Conservation (phyloP, 1,284 basidiomycete species). For the Veloporphyrellus conicus region DNA sequence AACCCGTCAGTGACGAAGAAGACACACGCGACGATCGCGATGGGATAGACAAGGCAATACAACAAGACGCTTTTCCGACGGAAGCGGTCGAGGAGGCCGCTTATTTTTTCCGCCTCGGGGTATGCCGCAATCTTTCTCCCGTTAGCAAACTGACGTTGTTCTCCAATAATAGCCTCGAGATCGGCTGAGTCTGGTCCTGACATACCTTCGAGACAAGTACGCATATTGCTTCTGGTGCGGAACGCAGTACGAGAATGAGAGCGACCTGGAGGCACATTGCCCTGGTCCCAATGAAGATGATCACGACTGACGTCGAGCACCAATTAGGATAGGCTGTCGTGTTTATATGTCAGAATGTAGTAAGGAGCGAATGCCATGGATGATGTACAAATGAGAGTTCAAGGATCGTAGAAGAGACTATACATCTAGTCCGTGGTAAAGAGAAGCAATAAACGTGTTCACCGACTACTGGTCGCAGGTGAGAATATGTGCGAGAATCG, state of each 20-base stretch:
- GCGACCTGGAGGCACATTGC: constrained; percentile 64
- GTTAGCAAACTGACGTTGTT: constrained; percentile 12
- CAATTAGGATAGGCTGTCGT: neutral
- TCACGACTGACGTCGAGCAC: constrained; percentile 55
- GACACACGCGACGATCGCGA: constrained; percentile 26
- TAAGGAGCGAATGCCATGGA: constrained; percentile 26
- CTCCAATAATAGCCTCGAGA: constrained; percentile 53
- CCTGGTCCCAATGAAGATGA: constrained; percentile 74
- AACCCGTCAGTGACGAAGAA: constrained; percentile 40
- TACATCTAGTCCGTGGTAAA: constrained; percentile 20
- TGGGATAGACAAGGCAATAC: constrained; percentile 9
- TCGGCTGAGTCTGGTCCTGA: constrained; percentile 61
- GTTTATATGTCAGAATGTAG: constrained; percentile 2
- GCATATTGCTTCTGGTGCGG: constrained; percentile 88
- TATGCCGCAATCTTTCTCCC: constrained; percentile 34
- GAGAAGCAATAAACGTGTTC: constrained; percentile 14
- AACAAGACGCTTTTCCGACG: constrained; percentile 41
- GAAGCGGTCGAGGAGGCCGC: constrained; percentile 61
- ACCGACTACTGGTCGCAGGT: neutral
- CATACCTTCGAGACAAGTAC: constrained; percentile 68
- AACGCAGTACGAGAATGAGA: constrained; percentile 58
- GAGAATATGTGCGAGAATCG: constrained; percentile 1
- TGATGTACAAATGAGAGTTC: constrained; percentile 35
- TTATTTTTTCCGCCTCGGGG: constrained; percentile 65
- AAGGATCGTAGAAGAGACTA: constrained; percentile 15